Base-by-base conservation (phyloP, 441 rosid genomes). In the Melianthus villosus region DNA sequence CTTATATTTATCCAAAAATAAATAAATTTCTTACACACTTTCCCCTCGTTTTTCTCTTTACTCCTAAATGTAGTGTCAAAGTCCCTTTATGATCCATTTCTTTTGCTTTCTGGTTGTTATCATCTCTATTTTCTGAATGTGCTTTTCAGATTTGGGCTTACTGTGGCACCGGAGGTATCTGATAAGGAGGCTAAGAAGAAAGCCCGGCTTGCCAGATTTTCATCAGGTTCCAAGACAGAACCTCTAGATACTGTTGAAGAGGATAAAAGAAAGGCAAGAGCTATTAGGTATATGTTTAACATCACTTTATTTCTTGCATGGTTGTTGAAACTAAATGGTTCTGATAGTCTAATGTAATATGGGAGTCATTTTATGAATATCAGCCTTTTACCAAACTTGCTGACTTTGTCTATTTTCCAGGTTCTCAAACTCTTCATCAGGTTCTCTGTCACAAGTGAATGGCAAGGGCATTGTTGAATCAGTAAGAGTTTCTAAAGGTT, bases 161-260 rank as follows among this genome's bases (percentile, higher is more conserved):
- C 84, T 34, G 66, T 56, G 17, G 60, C 73, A 42, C 14, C 75
- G 7, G 28, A 51, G 9, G 42, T 57, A 40, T 16, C 54, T 30
- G 82, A 73, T 52, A 79, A 64, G 58, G 94, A 76, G 7, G 68
- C 59, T 2, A 87, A 83, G 74, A 87, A 68, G 77, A 87, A 83
- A 66, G 86, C 93, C 41, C 71, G 95, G 41, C 77, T 67, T 25
- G 81, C 76, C 6, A 79, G 91, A 46, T 80, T 87, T 53, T 65
- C 79, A 19, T 51, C 68, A 14, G 38, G 48, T 44, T 19, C 67
- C 2, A 68, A 70, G 53, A 16, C 48, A n/a, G n/a, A n/a, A n/a
- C n/a, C n/a, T n/a, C n/a, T n/a, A 22, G 78, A 70, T 57, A 26
- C 69, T 0, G 53, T 55, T 40, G 95, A 82, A 48, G 94, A 81